Evolutionary conservation across 2,329 filamentous ascomycete species (phyloP).

Genomic region (Fusarium anguioides): DNA sequence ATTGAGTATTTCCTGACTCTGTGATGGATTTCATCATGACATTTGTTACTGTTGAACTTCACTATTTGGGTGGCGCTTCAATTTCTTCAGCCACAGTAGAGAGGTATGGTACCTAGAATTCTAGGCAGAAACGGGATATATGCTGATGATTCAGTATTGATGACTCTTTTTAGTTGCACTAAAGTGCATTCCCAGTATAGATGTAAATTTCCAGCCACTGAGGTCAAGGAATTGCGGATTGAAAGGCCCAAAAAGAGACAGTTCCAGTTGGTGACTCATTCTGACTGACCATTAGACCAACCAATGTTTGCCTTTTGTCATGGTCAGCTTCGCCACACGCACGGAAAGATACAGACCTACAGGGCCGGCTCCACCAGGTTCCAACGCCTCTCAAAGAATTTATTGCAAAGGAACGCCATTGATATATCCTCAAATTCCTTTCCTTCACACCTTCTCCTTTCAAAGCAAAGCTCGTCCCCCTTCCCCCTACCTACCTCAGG

Average conservation of each 20-base stretch:
- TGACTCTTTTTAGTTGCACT: constrained; percentile 26
- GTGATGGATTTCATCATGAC: background rate
- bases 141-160: background rate
- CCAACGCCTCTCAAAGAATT: constrained; percentile 37
- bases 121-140: constrained; percentile 12
- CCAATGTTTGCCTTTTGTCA: constrained; percentile 28
- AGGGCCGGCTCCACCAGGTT: constrained; percentile 32
- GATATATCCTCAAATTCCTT: constrained; percentile 29
- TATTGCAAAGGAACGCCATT: constrained; percentile 18
- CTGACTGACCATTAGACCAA: constrained; percentile 12
- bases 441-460: background rate
- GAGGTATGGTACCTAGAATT: background rate
- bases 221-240: constrained; percentile 16
- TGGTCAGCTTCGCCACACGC: constrained; percentile 33
- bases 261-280: constrained; percentile 32
- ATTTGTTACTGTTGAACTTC: background rate
- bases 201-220: constrained; percentile 1
- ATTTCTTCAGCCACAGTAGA: background rate
- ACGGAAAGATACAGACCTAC: constrained; percentile 26
- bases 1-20: too few species aligned
- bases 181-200: background rate
- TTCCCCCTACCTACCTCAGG: background rate
- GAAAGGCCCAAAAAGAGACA: constrained; percentile 11
- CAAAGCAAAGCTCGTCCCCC: background rate
- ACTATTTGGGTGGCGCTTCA: background rate